A percentile compares a stretch with the other conserved stretches of the same genome.
These are phyloP conservation scores for Chalciporus piperatus DNA, from an alignment of 768 basidiomycete species.

Conservation along the genomic window DNA sequence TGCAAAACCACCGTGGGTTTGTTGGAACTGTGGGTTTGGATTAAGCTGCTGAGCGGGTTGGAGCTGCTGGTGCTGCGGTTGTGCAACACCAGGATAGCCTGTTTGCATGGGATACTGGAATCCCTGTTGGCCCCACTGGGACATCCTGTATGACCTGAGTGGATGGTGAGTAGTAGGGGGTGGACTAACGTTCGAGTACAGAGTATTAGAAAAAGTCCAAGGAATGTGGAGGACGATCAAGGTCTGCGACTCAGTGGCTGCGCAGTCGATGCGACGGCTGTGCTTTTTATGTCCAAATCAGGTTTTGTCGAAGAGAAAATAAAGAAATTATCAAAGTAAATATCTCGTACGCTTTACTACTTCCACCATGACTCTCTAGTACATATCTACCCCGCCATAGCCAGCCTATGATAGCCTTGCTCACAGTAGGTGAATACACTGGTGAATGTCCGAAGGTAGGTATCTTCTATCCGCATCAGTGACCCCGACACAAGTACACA, in stretches of 20 bases:
- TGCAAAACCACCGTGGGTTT: slow-evolving; percentile 36
- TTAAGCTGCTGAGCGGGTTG: slow-evolving; percentile 34
- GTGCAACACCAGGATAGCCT: slow-evolving; percentile 47
- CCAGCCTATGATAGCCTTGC: no score
- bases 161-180: not conserved
- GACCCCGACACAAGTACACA: no score
- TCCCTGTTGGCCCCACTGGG: slow-evolving; percentile 73
- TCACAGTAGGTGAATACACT: no score
- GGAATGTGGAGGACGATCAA: not conserved
- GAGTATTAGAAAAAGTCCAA: not conserved
- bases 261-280: slow-evolving; percentile 9
- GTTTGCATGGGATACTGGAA: slow-evolving; percentile 77
- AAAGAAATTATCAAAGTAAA: not conserved
- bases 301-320: slow-evolving; percentile 8
- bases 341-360: no score
- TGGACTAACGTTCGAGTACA: not conserved
- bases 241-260: not conserved
- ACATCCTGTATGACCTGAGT: slow-evolving; percentile 45
- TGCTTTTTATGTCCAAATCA: slow-evolving; percentile 3
- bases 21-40: slow-evolving; percentile 38
- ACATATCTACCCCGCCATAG: no score
- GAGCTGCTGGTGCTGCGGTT: slow-evolving; percentile 49
- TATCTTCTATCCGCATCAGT: no score
- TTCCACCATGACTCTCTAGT: no score
- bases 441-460: no score